These are phyloP conservation scores for Coccomyxa sp. DNA, from an alignment of 139 green algal species.

Conservation along the genomic window DNA sequence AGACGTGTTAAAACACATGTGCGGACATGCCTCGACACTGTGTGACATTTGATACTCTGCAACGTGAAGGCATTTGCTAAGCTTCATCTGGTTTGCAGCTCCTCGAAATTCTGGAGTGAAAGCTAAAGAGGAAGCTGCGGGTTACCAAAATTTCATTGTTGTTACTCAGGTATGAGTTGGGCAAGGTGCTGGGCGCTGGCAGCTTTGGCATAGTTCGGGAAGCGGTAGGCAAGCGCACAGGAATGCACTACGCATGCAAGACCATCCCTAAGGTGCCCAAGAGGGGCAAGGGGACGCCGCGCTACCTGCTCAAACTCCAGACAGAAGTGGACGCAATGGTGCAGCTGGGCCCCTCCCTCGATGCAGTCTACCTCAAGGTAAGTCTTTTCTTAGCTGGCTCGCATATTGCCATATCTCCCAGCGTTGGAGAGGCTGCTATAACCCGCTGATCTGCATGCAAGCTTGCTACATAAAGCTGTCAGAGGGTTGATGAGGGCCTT, in stretches of 20 bases:
- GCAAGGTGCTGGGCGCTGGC: slow-evolving; percentile 76
- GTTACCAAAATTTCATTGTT: too few relatives aligned
- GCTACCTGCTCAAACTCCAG: slow-evolving; percentile 91
- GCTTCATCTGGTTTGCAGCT: not conserved
- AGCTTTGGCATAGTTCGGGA: slow-evolving; percentile 87
- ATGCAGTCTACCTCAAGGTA: slow-evolving; percentile 75
- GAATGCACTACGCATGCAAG: slow-evolving; percentile 72
- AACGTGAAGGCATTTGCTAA: not conserved
- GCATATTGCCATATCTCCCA: too few relatives aligned
- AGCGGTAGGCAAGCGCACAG: slow-evolving; percentile 46
- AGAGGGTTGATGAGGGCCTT: too few relatives aligned
- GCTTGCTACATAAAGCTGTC: too few relatives aligned
- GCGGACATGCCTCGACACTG: not conserved
- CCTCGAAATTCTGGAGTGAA: not conserved
- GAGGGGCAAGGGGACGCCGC: slow-evolving; percentile 59
- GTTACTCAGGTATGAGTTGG: slow-evolving; percentile 57
- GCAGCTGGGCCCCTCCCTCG: slow-evolving; percentile 77
- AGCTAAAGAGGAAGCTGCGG: too few relatives aligned
- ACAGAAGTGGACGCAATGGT: slow-evolving; percentile 91
- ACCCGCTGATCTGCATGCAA: too few relatives aligned
- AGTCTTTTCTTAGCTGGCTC: not conserved
- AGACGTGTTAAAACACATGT: not conserved
- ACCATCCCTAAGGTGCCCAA: slow-evolving; percentile 83
- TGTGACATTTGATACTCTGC: not conserved
- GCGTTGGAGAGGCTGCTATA: too few relatives aligned